phyloP scores from a whole-genome alignment of 2,329 filamentous ascomycete species.

The Cylindrodendrum hubeiense region DNA sequence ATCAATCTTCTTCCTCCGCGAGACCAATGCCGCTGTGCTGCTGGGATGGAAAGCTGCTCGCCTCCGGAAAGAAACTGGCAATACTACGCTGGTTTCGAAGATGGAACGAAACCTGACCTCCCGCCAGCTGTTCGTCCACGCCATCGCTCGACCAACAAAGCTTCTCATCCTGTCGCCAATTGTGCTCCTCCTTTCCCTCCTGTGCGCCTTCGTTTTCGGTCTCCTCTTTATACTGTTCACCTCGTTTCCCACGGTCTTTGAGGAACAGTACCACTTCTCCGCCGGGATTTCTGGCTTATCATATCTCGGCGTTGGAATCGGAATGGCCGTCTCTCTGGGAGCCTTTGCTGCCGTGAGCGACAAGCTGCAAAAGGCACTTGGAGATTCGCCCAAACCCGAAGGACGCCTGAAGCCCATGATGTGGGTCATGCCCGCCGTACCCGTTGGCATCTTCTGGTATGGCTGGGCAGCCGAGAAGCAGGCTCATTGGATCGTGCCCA shows the following conservation, averaged over 20 bases:
- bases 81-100: slow-evolving; percentile 29
- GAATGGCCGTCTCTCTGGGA: slow-evolving; percentile 44
- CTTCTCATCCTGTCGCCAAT: slow-evolving; percentile 67
- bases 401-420: slow-evolving; percentile 67
- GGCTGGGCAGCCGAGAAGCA: slow-evolving; percentile 67
- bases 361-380: slow-evolving; percentile 22
- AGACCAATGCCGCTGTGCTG: slow-evolving; percentile 40
- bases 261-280: slow-evolving; percentile 48
- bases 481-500: slow-evolving; percentile 70
- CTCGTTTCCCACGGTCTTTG: slow-evolving; percentile 52
- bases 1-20: slow-evolving; percentile 43
- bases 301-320: slow-evolving; percentile 63
- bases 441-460: slow-evolving; percentile 67
- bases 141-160: slow-evolving; percentile 54
- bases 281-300: slow-evolving; percentile 50
- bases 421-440: slow-evolving; percentile 63
- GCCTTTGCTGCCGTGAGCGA: slow-evolving; percentile 22
- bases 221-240: slow-evolving; percentile 53
- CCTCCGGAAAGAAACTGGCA: slow-evolving; percentile 28
- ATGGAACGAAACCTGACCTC: slow-evolving; percentile 26
- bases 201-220: slow-evolving; percentile 51
- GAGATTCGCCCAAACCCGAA: slow-evolving; percentile 51
- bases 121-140: slow-evolving; percentile 45
- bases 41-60: slow-evolving; percentile 22
- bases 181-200: slow-evolving; percentile 58